These are phyloP conservation scores for Solanum okadae DNA, from an alignment of 257 asterid genomes.

Conservation along the genomic window DNA sequence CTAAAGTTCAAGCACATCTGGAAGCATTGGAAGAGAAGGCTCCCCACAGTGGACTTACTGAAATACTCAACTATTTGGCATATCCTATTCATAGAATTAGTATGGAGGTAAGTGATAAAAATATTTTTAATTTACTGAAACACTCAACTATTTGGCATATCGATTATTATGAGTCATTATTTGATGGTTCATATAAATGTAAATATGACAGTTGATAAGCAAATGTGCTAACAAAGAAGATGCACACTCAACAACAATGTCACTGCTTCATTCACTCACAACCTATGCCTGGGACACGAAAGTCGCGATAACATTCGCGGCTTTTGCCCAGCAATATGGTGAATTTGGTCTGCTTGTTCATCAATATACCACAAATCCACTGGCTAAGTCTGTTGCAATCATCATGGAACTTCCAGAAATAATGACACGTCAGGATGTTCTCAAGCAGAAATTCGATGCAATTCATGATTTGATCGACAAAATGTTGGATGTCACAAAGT, in stretches of 20 bases:
- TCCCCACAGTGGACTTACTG: constrained; percentile 21
- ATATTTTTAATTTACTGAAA: too few species aligned
- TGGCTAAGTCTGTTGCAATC: constrained; percentile 26
- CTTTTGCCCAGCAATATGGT: constrained; percentile 29
- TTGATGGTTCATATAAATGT: neutral
- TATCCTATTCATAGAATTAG: constrained; percentile 58
- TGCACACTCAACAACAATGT: constrained; percentile 19
- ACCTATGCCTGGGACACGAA: constrained; percentile 37
- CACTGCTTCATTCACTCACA: constrained; percentile 17
- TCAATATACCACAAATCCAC: constrained; percentile 18
- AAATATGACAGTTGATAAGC: constrained; percentile 14
- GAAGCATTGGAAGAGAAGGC: constrained; percentile 27
- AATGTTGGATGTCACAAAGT: constrained; percentile 21
- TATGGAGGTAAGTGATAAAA: constrained; percentile 38
- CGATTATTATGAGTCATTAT: too few species aligned
- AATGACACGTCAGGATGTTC: constrained; percentile 14
- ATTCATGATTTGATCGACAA: constrained; percentile 13
- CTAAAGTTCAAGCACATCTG: constrained; percentile 8
- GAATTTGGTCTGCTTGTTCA: constrained; percentile 29
- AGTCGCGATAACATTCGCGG: constrained; percentile 25
- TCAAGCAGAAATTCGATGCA: constrained; percentile 14
- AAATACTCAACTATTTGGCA: constrained; percentile 43
- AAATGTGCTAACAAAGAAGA: constrained; percentile 26
- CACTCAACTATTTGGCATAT: too few species aligned
- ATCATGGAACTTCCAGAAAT: constrained; percentile 31